phyloP scores from a whole-genome alignment of 495 filamentous ascomycete species.

The Penicillium maclennaniae region DNA sequence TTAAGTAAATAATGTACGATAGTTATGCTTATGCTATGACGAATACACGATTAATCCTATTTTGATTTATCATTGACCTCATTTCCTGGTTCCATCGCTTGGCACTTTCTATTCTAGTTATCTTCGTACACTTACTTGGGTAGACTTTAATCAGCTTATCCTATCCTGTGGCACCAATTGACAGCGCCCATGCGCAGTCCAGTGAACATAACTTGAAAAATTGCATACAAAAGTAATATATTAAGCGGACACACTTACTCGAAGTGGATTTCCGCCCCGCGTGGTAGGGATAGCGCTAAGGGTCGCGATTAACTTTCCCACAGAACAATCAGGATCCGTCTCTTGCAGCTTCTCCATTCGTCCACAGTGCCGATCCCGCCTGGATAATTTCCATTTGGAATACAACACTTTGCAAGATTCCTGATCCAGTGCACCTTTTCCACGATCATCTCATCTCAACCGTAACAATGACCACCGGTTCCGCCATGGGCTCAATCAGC shows the following conservation, averaged over 20 bases:
- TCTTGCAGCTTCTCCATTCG: slow-evolving; percentile 19
- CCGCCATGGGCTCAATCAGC: slow-evolving; percentile 7
- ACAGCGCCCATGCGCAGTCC: too few species aligned
- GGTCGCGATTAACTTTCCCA: neutral
- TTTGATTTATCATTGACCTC: neutral
- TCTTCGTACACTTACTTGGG: neutral
- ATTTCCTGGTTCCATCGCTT: neutral
- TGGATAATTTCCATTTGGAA: too few species aligned
- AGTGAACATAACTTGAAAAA: too few species aligned
- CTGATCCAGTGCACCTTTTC: neutral
- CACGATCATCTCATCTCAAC: neutral
- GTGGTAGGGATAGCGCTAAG: neutral
- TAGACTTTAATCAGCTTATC: too few species aligned
- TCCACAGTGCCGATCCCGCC: slow-evolving; percentile 1
- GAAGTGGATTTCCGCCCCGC: neutral
- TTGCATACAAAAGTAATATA: neutral
- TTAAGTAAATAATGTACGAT: slow-evolving; percentile 9
- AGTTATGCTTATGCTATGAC: slow-evolving; percentile 9
- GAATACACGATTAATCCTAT: neutral
- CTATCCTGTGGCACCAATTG: too few species aligned
- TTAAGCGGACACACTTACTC: neutral
- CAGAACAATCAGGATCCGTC: neutral
- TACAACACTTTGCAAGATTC: neutral
- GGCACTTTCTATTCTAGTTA: neutral
- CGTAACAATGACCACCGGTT: slow-evolving; percentile 11